Evolutionary conservation across 345 rosid genomes (phyloP).

Genomic region (Acer saccharum): DNA sequence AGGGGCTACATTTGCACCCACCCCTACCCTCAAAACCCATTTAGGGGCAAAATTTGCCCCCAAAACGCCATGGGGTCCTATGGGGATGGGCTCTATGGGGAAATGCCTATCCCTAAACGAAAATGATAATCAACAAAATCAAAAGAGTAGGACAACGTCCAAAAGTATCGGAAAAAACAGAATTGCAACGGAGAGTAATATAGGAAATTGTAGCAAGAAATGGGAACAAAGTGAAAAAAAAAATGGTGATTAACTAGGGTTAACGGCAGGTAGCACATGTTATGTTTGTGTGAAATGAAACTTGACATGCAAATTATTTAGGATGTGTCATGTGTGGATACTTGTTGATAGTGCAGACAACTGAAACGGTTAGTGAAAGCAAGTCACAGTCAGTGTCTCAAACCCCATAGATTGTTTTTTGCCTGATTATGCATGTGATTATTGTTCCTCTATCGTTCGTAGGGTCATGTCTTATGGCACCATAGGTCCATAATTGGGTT

Average conservation of each 20-base stretch:
- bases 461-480: conserved; percentile 3
- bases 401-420: neutral
- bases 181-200: neutral
- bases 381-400: conserved; percentile 23
- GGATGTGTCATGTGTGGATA: conserved; percentile 11
- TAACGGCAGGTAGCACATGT: conserved; percentile 29
- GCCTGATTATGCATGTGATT: conserved; percentile 31
- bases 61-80: no score
- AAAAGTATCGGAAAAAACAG: neutral
- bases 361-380: conserved; percentile 12
- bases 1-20: no score
- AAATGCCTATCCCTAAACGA: no score
- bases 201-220: neutral
- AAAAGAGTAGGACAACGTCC: no score
- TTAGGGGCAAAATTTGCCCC: no score
- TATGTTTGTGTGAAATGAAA: conserved; percentile 15
- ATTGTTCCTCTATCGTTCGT: conserved; percentile 19
- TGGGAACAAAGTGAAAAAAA: conserved; percentile 18
- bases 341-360: conserved; percentile 17
- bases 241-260: conserved; percentile 1
- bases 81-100: no score
- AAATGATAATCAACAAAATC: no score
- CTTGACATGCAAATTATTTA: neutral
- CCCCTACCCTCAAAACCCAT: no score
- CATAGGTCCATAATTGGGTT: neutral